A percentile compares a stretch with the other conserved stretches of the same genome.
phyloP scores from a whole-genome alignment of 768 basidiomycete species.

The Russula foetens region DNA sequence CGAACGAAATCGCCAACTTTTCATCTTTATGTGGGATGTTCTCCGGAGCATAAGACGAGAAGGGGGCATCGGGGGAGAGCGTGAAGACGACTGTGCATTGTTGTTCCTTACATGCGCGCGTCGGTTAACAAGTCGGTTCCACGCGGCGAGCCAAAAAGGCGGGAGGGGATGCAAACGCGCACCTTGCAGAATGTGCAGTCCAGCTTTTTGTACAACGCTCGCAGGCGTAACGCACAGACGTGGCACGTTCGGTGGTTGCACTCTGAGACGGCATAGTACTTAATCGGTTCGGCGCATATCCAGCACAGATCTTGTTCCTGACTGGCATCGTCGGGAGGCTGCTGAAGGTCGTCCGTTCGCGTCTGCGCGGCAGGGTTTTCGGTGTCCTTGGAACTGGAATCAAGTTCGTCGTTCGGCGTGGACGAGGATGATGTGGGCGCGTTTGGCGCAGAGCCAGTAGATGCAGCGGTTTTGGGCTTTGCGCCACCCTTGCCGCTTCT shows the following conservation, averaged over 20 bases:
- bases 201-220: constrained; percentile 88
- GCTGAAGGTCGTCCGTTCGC: neutral
- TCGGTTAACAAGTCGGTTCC: neutral
- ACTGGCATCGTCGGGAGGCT: neutral
- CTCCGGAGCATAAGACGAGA: constrained; percentile 48
- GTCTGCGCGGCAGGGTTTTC: neutral
- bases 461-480: neutral
- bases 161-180: too few species aligned
- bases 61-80: constrained; percentile 49
- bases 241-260: constrained; percentile 97
- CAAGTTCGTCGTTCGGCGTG: neutral
- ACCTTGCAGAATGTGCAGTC: constrained; percentile 98
- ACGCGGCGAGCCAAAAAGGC: neutral
- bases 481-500: neutral
- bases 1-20: constrained; percentile 76
- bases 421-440: neutral
- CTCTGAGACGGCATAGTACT: constrained; percentile 78
- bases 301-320: constrained; percentile 48
- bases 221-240: constrained; percentile 78
- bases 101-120: constrained; percentile 48
- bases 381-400: neutral
- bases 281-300: constrained; percentile 93
- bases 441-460: neutral
- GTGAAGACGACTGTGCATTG: constrained; percentile 75
- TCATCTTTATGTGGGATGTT: constrained; percentile 56